phyloP scores from a whole-genome alignment of 1,139 yeast species.

The Meyerozyma carpophila region DNA sequence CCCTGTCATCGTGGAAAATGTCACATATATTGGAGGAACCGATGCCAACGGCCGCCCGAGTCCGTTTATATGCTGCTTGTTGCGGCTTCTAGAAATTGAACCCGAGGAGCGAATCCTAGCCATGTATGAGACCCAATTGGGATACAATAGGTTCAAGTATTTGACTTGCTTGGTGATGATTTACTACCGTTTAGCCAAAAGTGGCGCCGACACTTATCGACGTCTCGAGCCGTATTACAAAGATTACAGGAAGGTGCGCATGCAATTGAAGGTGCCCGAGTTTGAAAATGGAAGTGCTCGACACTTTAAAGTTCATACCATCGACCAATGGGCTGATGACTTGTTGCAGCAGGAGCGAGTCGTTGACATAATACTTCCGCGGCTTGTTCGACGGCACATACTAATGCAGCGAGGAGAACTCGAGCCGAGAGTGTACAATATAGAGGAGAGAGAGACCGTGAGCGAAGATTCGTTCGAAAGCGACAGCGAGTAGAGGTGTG shows the following conservation, averaged over 20 bases:
- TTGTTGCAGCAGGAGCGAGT: conserved; percentile 46
- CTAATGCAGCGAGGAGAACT: conserved; percentile 37
- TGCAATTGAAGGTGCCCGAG: conserved; percentile 23
- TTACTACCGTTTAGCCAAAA: conserved; percentile 48
- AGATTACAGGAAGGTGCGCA: conserved; percentile 48
- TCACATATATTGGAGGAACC: conserved; percentile 43
- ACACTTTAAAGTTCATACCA: conserved; percentile 30
- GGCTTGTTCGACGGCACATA: conserved; percentile 35
- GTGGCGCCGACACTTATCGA: conserved; percentile 41
- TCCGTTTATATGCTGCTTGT: conserved; percentile 59
- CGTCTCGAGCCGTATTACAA: conserved; percentile 46
- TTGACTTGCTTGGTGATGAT: conserved; percentile 56
- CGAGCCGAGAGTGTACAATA: conserved; percentile 31
- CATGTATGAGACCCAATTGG: conserved; percentile 45
- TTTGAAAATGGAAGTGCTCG: conserved; percentile 17
- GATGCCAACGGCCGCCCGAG: conserved; percentile 48
- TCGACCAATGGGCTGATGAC: conserved; percentile 61
- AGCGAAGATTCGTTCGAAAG: conserved; percentile 10
- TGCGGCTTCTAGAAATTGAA: conserved; percentile 58
- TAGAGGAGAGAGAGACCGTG: conserved; percentile 11
- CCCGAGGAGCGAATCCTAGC: conserved; percentile 50
- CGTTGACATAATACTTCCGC: conserved; percentile 57
- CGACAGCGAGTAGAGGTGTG: conserved; percentile 10
- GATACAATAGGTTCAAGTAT: conserved; percentile 55
- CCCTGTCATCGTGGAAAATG: conserved; percentile 30